phyloP scores from a whole-genome alignment of 306 rosid species.

The Glycine soja region DNA sequence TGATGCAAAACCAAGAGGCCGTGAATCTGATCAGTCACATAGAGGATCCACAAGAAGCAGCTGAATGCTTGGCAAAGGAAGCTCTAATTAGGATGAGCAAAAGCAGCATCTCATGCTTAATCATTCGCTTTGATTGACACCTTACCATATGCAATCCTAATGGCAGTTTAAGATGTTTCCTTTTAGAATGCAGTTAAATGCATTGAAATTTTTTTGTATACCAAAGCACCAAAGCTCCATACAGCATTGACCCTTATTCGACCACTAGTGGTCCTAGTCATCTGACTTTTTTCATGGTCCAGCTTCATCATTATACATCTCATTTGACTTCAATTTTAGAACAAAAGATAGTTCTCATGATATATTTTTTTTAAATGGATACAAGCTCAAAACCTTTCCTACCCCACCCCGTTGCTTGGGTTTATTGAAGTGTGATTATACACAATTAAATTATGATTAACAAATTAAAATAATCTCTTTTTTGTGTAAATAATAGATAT shows the following conservation, averaged over 20 bases:
- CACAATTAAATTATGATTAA: slow-evolving; percentile 8
- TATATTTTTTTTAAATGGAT: neutral
- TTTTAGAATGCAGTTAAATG: neutral
- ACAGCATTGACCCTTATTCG: slow-evolving; percentile 10
- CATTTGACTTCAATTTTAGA: neutral
- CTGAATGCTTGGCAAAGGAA: slow-evolving; percentile 82
- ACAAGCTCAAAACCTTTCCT: neutral
- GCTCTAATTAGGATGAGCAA: slow-evolving; percentile 81
- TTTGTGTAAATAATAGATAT: neutral
- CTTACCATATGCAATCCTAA: too few species aligned
- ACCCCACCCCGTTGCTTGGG: neutral
- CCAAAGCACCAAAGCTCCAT: neutral
- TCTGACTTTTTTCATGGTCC: neutral
- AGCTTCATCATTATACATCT: slow-evolving; percentile 1
- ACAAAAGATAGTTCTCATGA: neutral
- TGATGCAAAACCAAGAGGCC: slow-evolving; percentile 88
- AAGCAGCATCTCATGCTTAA: slow-evolving; percentile 77
- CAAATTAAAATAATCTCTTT: neutral
- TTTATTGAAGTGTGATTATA: neutral
- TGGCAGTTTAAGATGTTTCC: slow-evolving; percentile 20
- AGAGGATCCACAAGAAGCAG: slow-evolving; percentile 83
- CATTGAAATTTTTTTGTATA: neutral
- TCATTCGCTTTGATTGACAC: slow-evolving; percentile 76
- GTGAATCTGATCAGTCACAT: slow-evolving; percentile 79
- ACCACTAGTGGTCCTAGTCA: neutral